Conservation (phyloP, 2,329 filamentous ascomycete species). For the Neophaeococcomyces aloes region DNA sequence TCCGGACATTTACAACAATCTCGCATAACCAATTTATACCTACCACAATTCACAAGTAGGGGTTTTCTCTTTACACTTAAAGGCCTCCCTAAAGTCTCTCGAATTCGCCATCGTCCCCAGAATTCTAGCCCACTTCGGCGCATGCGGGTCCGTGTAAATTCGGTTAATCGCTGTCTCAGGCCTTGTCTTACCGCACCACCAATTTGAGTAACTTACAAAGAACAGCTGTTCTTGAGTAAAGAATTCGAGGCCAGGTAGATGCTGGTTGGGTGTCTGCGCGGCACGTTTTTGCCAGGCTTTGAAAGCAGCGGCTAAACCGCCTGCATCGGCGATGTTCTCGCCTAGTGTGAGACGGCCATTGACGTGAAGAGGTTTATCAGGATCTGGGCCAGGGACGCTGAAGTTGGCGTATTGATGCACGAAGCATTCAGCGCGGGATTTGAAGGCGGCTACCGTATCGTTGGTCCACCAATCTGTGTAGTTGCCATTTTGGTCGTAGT, state of each 20-base stretch:
- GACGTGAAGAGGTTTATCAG: constrained; percentile 46
- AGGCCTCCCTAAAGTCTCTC: constrained; percentile 55
- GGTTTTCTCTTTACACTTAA: constrained; percentile 54
- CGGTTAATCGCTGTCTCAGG: constrained; percentile 47
- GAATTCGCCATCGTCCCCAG: constrained; percentile 57
- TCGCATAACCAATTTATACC: too few species aligned
- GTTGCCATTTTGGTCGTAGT: constrained; percentile 55
- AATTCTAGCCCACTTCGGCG: constrained; percentile 52
- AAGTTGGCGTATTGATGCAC: constrained; percentile 56
- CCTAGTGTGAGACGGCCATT: constrained; percentile 54
- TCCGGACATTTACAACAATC: too few species aligned
- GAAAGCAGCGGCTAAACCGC: constrained; percentile 53
- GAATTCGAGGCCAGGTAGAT: constrained; percentile 49
- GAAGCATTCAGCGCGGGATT: constrained; percentile 53
- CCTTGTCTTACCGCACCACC: constrained; percentile 57
- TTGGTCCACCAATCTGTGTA: constrained; percentile 59
- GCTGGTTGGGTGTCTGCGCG: constrained; percentile 39
- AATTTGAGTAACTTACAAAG: constrained; percentile 54
- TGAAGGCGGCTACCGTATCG: constrained; percentile 47
- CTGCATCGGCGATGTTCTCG: constrained; percentile 64
- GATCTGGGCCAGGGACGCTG: constrained; percentile 46
- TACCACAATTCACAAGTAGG: constrained; percentile 48
- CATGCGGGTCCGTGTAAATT: constrained; percentile 55
- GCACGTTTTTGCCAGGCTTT: constrained; percentile 55
- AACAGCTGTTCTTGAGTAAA: constrained; percentile 61